Percentiles rank a stretch among this genome's conserved stretches.
Evolutionary conservation across 306 rosid genomes (phyloP).

Genomic region (Spatholobus suberectus): DNA sequence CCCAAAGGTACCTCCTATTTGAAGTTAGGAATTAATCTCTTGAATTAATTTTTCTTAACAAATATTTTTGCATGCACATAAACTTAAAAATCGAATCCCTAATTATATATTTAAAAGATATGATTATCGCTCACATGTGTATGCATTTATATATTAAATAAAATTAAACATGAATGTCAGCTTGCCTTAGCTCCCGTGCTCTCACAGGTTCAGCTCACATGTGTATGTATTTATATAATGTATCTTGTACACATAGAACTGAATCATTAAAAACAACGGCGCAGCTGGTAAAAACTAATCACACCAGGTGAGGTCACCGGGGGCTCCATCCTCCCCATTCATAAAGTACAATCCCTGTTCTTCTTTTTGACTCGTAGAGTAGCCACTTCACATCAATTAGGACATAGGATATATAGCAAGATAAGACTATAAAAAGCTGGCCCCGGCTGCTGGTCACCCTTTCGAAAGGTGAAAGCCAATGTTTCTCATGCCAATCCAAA

Average conservation of each 20-base stretch:
- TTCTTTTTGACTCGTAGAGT: slow-evolving; percentile 39
- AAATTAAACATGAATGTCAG: background rate
- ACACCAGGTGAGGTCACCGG: background rate
- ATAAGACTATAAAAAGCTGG: slow-evolving; percentile 1
- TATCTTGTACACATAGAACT: no score
- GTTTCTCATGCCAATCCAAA: slow-evolving; percentile 26
- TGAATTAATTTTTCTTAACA: no score
- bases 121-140: no score
- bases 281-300: background rate
- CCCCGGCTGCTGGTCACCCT: no score
- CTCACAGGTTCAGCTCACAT: background rate
- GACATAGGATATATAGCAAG: background rate
- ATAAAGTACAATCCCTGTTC: background rate
- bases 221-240: background rate
- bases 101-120: no score
- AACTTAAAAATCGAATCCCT: no score
- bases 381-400: background rate
- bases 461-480: slow-evolving; percentile 22
- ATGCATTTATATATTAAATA: no score
- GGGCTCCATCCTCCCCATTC: background rate
- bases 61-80: no score
- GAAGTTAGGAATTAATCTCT: no score
- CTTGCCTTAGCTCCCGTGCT: background rate
- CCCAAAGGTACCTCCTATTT: no score
- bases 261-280: background rate